Evolutionary conservation across 139 green algal genomes (phyloP).

Genomic region (Volvox reticuliferus): DNA sequence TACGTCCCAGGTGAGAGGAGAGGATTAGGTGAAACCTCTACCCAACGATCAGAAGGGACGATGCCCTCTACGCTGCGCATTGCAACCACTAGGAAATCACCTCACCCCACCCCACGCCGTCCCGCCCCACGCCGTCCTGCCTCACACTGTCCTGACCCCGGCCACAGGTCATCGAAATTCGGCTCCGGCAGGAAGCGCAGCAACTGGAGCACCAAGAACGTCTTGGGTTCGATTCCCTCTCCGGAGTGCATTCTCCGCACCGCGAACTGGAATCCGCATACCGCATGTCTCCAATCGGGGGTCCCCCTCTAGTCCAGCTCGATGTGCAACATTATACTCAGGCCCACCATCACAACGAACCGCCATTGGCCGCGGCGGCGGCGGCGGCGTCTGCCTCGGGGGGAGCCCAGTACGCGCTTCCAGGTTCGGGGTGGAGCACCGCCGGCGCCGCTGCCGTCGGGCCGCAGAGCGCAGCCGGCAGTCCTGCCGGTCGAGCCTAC

Average conservation of each 20-base stretch:
- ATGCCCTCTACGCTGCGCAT: neutral
- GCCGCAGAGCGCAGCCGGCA: too few relatives aligned
- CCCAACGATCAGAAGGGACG: too few relatives aligned
- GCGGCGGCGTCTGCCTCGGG: neutral
- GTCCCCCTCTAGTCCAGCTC: neutral
- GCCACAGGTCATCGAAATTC: slow-evolving; percentile 40
- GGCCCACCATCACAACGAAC: neutral
- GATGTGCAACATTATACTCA: neutral
- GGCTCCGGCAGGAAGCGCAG: slow-evolving; percentile 8
- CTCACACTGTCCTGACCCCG: neutral
- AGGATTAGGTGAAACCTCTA: neutral
- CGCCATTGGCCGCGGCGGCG: neutral
- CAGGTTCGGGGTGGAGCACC: neutral
- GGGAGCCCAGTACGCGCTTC: neutral
- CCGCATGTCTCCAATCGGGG: neutral
- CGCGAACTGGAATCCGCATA: neutral
- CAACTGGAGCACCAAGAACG: slow-evolving; percentile 25
- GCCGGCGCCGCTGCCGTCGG: too few relatives aligned
- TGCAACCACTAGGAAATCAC: neutral
- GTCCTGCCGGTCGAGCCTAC: too few relatives aligned
- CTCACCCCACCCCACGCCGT: neutral
- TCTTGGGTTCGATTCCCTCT: neutral
- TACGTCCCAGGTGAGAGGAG: slow-evolving; percentile 5
- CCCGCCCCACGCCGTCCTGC: neutral
- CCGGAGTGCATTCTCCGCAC: neutral